Evolutionary conservation across 305 asterid species (phyloP).

Genomic region (Salvia sclarea): DNA sequence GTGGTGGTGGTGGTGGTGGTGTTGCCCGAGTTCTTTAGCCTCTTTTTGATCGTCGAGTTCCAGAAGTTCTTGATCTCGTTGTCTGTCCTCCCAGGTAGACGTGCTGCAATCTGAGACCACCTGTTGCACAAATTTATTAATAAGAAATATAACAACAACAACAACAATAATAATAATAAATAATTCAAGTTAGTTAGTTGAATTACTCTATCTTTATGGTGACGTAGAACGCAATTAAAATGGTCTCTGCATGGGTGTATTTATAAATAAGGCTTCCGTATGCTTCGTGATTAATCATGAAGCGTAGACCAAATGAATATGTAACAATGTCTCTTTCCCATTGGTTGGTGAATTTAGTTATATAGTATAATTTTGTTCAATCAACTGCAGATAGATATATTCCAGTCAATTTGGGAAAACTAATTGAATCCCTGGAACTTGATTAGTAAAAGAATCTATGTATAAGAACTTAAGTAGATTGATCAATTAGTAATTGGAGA

Average conservation of each 20-base stretch:
- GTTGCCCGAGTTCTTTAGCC: slow-evolving; percentile 51
- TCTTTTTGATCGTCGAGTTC: slow-evolving; percentile 87
- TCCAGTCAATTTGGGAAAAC: background rate
- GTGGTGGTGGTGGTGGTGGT: slow-evolving; percentile 21
- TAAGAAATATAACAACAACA: background rate
- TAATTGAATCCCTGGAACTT: no score
- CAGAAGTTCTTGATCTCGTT: slow-evolving; percentile 92
- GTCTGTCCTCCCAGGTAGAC: slow-evolving; percentile 91
- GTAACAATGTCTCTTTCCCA: slow-evolving; percentile 2
- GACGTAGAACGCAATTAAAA: slow-evolving; percentile 25
- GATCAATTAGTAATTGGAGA: no score
- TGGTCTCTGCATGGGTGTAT: background rate
- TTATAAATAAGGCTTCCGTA: background rate
- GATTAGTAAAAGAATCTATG: no score
- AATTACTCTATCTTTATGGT: background rate
- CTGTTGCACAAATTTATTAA: slow-evolving; percentile 34
- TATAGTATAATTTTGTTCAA: background rate
- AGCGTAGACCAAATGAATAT: background rate
- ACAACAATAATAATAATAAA: background rate
- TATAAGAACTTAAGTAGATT: no score
- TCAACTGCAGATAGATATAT: background rate
- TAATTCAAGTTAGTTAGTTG: background rate
- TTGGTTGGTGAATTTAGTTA: slow-evolving; percentile 19
- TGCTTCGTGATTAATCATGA: slow-evolving; percentile 22
- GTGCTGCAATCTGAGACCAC: slow-evolving; percentile 97